These are phyloP conservation scores for Begonia fuchsioides DNA, from an alignment of 306 rosid genomes.

Conservation along the genomic window DNA sequence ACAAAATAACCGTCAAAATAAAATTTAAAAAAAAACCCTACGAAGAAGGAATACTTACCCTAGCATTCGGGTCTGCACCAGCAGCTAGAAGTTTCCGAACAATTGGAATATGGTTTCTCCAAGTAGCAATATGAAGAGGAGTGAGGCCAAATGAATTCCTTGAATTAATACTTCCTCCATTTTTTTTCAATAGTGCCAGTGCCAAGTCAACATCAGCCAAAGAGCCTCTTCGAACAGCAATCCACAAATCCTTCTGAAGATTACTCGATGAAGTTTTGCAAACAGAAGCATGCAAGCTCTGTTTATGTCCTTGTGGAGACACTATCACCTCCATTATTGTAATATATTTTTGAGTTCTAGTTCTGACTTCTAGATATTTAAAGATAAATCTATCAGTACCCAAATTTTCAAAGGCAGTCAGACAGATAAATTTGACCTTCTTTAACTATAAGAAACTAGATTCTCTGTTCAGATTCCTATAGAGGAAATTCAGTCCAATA, in stretches of 20 bases:
- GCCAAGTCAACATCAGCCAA: slow-evolving; percentile 57
- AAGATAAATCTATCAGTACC: too few species aligned
- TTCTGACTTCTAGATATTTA: not conserved
- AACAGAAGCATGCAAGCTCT: slow-evolving; percentile 24
- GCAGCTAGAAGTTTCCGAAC: slow-evolving; percentile 75
- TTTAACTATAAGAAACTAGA: too few species aligned
- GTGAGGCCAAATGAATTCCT: slow-evolving; percentile 70
- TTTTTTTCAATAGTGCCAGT: slow-evolving; percentile 55
- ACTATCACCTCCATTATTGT: slow-evolving; percentile 36
- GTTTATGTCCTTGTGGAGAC: slow-evolving; percentile 52
- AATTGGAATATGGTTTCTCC: slow-evolving; percentile 92
- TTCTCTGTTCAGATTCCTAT: too few species aligned
- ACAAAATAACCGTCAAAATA: too few species aligned
- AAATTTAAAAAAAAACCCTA: too few species aligned
- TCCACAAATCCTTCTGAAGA: slow-evolving; percentile 51
- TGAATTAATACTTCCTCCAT: slow-evolving; percentile 56
- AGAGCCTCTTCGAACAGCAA: slow-evolving; percentile 61
- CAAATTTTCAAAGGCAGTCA: too few species aligned
- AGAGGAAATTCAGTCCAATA: too few species aligned
- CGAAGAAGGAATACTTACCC: slow-evolving; percentile 31
- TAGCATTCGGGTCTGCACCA: slow-evolving; percentile 90
- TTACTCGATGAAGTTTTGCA: slow-evolving; percentile 26
- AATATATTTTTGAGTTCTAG: slow-evolving; percentile 5
- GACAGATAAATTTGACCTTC: too few species aligned
- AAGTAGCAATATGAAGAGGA: slow-evolving; percentile 84